These are phyloP conservation scores for Barnettozyma vustinii DNA, from an alignment of 805 yeast species.

Conservation along the genomic window DNA sequence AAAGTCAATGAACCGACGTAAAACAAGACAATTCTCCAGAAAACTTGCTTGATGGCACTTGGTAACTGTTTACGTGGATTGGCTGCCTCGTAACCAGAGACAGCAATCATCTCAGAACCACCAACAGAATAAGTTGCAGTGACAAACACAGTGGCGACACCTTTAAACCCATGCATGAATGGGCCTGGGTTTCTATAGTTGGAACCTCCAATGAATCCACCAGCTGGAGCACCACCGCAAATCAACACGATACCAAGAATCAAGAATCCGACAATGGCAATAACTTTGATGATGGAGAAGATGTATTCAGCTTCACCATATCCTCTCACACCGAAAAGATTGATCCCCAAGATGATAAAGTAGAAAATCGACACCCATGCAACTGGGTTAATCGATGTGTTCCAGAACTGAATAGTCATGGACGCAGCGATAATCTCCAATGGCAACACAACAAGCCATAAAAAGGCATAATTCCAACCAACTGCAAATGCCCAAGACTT, in stretches of 20 bases:
- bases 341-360: conserved; percentile 41
- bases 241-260: conserved; percentile 46
- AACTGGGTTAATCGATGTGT: conserved; percentile 37
- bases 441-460: conserved; percentile 48
- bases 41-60: conserved; percentile 48
- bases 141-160: conserved; percentile 48
- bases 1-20: conserved; percentile 40
- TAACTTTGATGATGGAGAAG: conserved; percentile 43
- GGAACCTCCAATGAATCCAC: conserved; percentile 38
- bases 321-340: conserved; percentile 49
- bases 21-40: conserved; percentile 48
- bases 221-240: conserved; percentile 44
- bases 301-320: conserved; percentile 52
- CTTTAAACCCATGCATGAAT: conserved; percentile 52
- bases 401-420: conserved; percentile 49
- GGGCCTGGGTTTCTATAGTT: conserved; percentile 57
- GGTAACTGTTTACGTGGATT: conserved; percentile 45
- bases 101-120: conserved; percentile 48
- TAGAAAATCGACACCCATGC: conserved; percentile 49
- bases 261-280: conserved; percentile 47
- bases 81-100: conserved; percentile 45
- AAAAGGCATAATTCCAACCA: conserved; percentile 52
- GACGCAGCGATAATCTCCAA: conserved; percentile 50
- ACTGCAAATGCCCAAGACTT: conserved; percentile 58
- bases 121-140: conserved; percentile 52